Conservation (phyloP, 805 yeast genomes). For the Barnettozyma populi region DNA sequence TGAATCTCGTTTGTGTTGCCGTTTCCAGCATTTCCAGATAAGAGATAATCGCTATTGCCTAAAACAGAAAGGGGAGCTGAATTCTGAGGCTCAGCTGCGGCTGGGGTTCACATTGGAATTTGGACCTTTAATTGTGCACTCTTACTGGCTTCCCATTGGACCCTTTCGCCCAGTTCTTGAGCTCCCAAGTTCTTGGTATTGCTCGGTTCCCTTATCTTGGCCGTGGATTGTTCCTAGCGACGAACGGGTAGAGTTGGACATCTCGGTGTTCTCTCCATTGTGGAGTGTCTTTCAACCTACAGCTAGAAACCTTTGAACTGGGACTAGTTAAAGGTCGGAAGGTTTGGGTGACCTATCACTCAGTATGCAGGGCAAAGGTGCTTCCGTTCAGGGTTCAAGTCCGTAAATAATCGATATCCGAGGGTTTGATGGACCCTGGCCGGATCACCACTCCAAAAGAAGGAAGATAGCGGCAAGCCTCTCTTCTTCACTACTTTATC, state of each 20-base stretch:
- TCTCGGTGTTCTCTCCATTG: no score
- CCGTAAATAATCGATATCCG: no score
- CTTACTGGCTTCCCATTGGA: neutral
- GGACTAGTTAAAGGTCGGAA: no score
- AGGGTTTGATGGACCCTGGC: neutral
- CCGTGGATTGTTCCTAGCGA: neutral
- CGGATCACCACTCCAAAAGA: neutral
- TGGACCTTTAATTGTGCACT: neutral
- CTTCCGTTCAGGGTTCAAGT: neutral
- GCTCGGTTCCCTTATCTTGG: neutral
- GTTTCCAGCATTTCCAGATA: no score
- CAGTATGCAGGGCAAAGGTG: no score
- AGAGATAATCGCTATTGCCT: neutral
- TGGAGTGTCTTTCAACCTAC: no score
- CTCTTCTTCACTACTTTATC: neutral
- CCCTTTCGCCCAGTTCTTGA: neutral
- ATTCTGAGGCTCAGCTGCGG: neutral
- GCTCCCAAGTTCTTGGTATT: neutral
- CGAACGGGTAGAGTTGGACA: neutral
- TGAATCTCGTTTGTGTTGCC: no score
- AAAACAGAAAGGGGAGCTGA: neutral
- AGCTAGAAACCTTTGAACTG: no score
- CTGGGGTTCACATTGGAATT: no score
- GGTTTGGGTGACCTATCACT: no score
- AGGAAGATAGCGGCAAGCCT: neutral